Percentiles rank a stretch among this genome's conserved stretches.
These are phyloP conservation scores for Fomes fomentarius DNA, from an alignment of 1,284 basidiomycete genomes.

Conservation along the genomic window DNA sequence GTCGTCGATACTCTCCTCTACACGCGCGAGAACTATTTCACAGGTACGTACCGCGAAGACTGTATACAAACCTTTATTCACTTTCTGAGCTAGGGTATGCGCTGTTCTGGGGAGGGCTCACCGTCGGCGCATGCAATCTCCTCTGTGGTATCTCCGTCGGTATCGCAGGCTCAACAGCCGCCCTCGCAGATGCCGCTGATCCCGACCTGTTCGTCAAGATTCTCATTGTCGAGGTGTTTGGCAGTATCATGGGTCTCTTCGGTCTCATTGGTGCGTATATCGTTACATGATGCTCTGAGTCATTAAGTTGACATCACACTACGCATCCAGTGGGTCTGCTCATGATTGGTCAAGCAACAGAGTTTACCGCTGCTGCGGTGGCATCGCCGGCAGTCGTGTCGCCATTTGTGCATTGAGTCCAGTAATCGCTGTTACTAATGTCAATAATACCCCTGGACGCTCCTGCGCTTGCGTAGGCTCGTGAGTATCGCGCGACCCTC, in stretches of 20 bases:
- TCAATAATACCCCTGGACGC: slow-evolving; percentile 15
- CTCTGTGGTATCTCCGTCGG: slow-evolving; percentile 92
- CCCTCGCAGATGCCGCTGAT: slow-evolving; percentile 91
- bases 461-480: background rate
- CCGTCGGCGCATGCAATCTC: slow-evolving; percentile 91
- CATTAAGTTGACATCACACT: background rate
- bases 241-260: slow-evolving; percentile 89
- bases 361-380: slow-evolving; percentile 48
- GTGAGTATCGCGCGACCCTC: too few relatives aligned
- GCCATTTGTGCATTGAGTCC: slow-evolving; percentile 33
- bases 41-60: slow-evolving; percentile 53
- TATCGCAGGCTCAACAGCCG: slow-evolving; percentile 90
- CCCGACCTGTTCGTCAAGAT: slow-evolving; percentile 94
- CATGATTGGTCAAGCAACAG: slow-evolving; percentile 61
- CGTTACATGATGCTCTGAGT: background rate
- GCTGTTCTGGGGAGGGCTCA: slow-evolving; percentile 94
- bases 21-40: slow-evolving; percentile 88
- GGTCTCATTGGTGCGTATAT: slow-evolving; percentile 89
- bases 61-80: background rate
- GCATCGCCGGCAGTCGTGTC: slow-evolving; percentile 33
- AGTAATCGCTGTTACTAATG: slow-evolving; percentile 7
- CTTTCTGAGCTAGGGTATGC: slow-evolving; percentile 65
- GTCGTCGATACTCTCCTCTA: slow-evolving; percentile 70
- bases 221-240: slow-evolving; percentile 93
- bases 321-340: slow-evolving; percentile 60